Percentiles rank a stretch among this genome's conserved stretches.
Conservation (phyloP, 805 yeast species). For the Kuraishia molischiana region DNA sequence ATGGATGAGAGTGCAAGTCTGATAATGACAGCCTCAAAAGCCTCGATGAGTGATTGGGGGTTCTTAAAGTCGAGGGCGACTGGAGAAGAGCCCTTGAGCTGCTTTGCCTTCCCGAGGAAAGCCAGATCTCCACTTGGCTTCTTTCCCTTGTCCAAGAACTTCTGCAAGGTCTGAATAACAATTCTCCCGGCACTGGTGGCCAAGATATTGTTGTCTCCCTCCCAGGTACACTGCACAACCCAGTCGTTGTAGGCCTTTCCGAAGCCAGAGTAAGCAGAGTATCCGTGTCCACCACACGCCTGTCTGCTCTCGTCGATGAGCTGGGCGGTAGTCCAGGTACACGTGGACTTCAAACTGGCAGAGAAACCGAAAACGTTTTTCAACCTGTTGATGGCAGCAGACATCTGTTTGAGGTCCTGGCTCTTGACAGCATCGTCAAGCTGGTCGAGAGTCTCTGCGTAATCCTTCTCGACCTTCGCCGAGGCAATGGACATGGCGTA, state of each 20-base stretch:
- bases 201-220: conserved; percentile 88
- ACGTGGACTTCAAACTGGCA: conserved; percentile 81
- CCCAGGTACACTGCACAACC: conserved; percentile 99
- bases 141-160: conserved; percentile 28
- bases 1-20: conserved; percentile 26
- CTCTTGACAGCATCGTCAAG: conserved; percentile 45
- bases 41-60: conserved; percentile 21
- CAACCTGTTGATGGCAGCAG: conserved; percentile 44
- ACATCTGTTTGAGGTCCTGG: conserved; percentile 34
- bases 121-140: conserved; percentile 34
- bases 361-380: conserved; percentile 77
- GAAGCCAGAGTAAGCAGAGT: conserved; percentile 85
- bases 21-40: conserved; percentile 30
- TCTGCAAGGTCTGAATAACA: conserved; percentile 39
- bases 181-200: conserved; percentile 82
- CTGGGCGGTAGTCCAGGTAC: conserved; percentile 77
- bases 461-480: conserved; percentile 43
- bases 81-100: conserved; percentile 18
- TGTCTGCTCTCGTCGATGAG: conserved; percentile 87
- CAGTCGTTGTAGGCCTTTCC: conserved; percentile 86
- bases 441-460: conserved; percentile 36
- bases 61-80: conserved; percentile 22
- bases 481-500: conserved; percentile 73
- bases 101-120: conserved; percentile 24
- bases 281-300: conserved; percentile 95